Evolutionary conservation across 495 filamentous ascomycete genomes (phyloP), one percentile per base, ranked within the genome.

Genomic region (Melanomma pulvis-pyrius): DNA sequence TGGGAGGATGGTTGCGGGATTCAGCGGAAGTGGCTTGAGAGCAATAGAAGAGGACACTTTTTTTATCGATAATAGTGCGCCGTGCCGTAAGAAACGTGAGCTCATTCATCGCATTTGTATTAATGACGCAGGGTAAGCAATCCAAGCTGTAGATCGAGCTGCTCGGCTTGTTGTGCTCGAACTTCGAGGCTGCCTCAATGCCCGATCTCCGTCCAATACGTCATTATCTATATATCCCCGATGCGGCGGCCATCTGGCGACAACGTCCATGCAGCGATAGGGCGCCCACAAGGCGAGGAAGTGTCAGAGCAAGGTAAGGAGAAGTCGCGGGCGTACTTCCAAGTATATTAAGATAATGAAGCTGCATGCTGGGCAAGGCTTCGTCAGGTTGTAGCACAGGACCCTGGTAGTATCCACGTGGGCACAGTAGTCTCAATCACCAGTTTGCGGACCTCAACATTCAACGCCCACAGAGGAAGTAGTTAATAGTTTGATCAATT

Each of bases 21-120:
- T 22, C 57, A 19, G 57, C 64, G 64, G 64, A 61, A 55, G 57
- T 56, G 57, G 58, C 50, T 56, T 67, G 50, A 15, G 22, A 21
- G 2, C 8, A 6, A 44, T 15, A 24, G 30, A 50, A 57, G 11
- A 22, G 34, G 25, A 49, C 19, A 47, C 48, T 53, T 24, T 44
- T 54, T 62, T 50, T 49, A 50, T 61, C 32, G 39, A 44, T 44
- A 44, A 44, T 11, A 2, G 25, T 11, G 36, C 56, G 11, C 52
- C 11, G 52, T 36, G 52, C 28, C 26, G 34, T 12, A 57, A 24
- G 30, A 39, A 24, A 1, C 15, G 34, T 36, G 7, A 1, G 21
- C n/a, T 3, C 39, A 17, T 44, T 17, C 39, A 44, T 44, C 13
- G 39, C 39, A 44, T 15, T n/a, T 15, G 17, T n/a, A 44, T 44